A percentile compares a stretch with the other conserved stretches of the same genome.
These are phyloP conservation scores for Macrotyloma uniflorum DNA, from an alignment of 306 rosid genomes.

Conservation along the genomic window DNA sequence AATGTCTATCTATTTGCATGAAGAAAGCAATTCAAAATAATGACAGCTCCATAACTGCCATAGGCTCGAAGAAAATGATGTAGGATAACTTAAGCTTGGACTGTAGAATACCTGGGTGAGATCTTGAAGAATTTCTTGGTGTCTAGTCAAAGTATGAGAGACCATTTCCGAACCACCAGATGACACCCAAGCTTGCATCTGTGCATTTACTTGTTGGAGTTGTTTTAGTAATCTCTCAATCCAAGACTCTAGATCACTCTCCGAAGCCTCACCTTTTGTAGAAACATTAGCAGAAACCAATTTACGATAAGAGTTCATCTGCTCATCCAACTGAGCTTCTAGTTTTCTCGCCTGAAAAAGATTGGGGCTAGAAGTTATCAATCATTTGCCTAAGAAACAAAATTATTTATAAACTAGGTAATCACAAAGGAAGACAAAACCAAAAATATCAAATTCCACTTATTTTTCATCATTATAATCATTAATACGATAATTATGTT, in stretches of 20 bases:
- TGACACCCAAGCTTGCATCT: slow-evolving; percentile 98
- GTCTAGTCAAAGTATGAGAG: slow-evolving; percentile 95
- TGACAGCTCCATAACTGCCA: slow-evolving; percentile 9
- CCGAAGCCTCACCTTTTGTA: slow-evolving; percentile 59
- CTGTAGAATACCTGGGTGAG: slow-evolving; percentile 79
- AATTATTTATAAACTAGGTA: slow-evolving; percentile 22
- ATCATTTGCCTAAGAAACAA: slow-evolving; percentile 19
- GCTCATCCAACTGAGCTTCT: slow-evolving; percentile 98
- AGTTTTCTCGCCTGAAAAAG: slow-evolving; percentile 85
- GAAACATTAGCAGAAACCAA: slow-evolving; percentile 82
- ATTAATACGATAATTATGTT: background rate
- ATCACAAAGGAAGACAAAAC: slow-evolving; percentile 4
- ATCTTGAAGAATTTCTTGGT: slow-evolving; percentile 98
- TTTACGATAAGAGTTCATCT: slow-evolving; percentile 82
- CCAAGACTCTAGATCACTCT: slow-evolving; percentile 78
- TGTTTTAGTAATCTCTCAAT: slow-evolving; percentile 78
- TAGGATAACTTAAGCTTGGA: slow-evolving; percentile 4
- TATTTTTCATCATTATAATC: background rate
- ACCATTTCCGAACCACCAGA: slow-evolving; percentile 98
- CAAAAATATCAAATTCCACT: slow-evolving; percentile 9
- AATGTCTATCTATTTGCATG: slow-evolving; percentile 15
- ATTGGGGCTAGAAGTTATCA: slow-evolving; percentile 17
- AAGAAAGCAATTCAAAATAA: slow-evolving; percentile 18
- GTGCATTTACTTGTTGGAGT: slow-evolving; percentile 94
- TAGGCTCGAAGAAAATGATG: slow-evolving; percentile 8